Conservation (phyloP, 257 asterid species). For the Ballota nigra region DNA sequence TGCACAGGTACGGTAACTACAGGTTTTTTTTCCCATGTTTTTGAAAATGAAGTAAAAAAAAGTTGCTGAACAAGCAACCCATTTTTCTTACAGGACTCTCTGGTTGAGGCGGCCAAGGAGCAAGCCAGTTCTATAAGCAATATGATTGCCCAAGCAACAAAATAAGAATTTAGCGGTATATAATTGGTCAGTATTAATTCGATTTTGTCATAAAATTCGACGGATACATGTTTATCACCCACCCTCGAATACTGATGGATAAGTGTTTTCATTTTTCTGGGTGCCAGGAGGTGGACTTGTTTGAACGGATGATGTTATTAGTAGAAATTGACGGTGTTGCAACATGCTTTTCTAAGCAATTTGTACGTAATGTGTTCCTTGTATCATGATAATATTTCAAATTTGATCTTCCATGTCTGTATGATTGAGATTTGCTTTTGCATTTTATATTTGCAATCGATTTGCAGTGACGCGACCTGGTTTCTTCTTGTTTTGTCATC, state of each 20-base stretch:
- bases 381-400: neutral
- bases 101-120: slow-evolving; percentile 97
- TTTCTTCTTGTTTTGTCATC: neutral
- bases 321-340: neutral
- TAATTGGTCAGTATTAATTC: slow-evolving; percentile 2
- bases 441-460: neutral
- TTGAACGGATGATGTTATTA: neutral
- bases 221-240: neutral
- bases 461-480: neutral
- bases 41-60: too few relatives aligned
- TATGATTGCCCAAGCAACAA: slow-evolving; percentile 93
- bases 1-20: slow-evolving; percentile 63
- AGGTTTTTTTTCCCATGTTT: neutral
- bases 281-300: slow-evolving; percentile 20
- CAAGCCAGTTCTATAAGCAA: slow-evolving; percentile 84
- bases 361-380: slow-evolving; percentile 7
- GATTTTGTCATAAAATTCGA: neutral
- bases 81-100: slow-evolving; percentile 64
- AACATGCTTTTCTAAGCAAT: neutral
- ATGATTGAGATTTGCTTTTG: neutral
- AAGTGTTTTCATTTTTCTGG: neutral
- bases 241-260: neutral
- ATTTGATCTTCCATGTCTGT: slow-evolving; percentile 8
- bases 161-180: slow-evolving; percentile 40
- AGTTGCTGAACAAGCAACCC: neutral